Conservation (phyloP, 2,329 filamentous ascomycete genomes). For the Paraconiothyrium brasiliense region DNA sequence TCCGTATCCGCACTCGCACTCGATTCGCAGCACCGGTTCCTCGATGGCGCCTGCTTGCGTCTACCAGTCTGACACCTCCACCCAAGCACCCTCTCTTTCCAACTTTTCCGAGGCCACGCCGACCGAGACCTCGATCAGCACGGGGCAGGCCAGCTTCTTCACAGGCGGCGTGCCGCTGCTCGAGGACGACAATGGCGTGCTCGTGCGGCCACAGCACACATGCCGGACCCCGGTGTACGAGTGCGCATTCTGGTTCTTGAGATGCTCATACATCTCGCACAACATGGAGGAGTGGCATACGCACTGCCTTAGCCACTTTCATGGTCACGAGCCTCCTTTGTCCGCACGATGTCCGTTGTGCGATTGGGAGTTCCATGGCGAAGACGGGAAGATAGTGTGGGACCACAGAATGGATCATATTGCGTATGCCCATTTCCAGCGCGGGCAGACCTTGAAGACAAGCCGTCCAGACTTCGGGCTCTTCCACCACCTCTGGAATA, state of each 20-base stretch:
- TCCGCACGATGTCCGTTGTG: conserved; percentile 38
- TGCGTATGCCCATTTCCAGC: conserved; percentile 25
- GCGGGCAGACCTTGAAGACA: conserved; percentile 31
- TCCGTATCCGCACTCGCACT: conserved; percentile 26
- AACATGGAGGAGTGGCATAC: conserved; percentile 35
- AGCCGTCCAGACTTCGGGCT: conserved; percentile 36
- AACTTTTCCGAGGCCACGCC: conserved; percentile 34
- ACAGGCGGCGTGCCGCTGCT: conserved; percentile 33
- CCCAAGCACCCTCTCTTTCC: conserved; percentile 33
- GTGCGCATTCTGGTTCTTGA: conserved; percentile 41
- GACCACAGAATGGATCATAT: conserved; percentile 37
- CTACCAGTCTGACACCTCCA: conserved; percentile 36
- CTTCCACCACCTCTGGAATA: conserved; percentile 38
- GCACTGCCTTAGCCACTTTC: conserved; percentile 38
- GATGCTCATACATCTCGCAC: conserved; percentile 32
- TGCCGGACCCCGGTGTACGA: conserved; percentile 30
- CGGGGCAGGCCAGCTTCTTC: conserved; percentile 30
- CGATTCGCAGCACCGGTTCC: conserved; percentile 26
- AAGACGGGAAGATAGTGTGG: conserved; percentile 31
- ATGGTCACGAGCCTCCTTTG: conserved; percentile 33
- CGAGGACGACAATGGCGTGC: conserved; percentile 35
- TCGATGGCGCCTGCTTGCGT: conserved; percentile 46
- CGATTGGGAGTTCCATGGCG: conserved; percentile 28
- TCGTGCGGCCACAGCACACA: conserved; percentile 27
- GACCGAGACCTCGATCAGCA: conserved; percentile 38